phyloP scores from a whole-genome alignment of 1,284 basidiomycete species.

The Meira nashicola region DNA sequence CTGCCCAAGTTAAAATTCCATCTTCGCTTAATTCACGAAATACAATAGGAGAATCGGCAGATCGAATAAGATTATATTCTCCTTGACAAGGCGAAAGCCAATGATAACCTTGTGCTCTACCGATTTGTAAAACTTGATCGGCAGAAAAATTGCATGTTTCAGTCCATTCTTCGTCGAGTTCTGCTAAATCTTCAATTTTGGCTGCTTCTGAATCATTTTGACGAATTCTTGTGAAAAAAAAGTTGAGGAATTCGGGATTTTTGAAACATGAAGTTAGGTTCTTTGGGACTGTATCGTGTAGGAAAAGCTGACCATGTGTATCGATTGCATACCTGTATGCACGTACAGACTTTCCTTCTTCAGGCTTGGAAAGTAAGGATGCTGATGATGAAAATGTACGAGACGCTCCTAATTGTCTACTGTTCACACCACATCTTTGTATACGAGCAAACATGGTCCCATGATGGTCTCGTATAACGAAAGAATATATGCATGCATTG shows the following conservation, averaged over 20 bases:
- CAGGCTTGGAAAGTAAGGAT: neutral
- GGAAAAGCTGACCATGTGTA: constrained; percentile 18
- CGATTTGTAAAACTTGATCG: neutral
- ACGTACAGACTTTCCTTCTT: neutral
- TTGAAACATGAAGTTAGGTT: constrained; percentile 21
- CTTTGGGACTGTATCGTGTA: constrained; percentile 14
- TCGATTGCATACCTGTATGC: constrained; percentile 12
- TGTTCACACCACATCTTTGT: too few relatives aligned
- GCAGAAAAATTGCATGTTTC: neutral
- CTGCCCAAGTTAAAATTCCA: constrained; percentile 14
- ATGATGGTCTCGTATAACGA: too few relatives aligned
- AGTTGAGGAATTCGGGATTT: constrained; percentile 17
- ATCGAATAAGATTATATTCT: constrained; percentile 16
- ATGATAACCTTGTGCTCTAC: constrained; percentile 1
- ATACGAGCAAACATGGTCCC: too few relatives aligned
- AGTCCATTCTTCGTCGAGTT: constrained; percentile 4
- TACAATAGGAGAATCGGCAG: constrained; percentile 13
- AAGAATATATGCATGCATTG: too few relatives aligned
- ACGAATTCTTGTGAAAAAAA: constrained; percentile 15
- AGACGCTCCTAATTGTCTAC: neutral
- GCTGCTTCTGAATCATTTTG: constrained; percentile 6
- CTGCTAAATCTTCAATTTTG: neutral
- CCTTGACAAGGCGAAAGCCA: constrained; percentile 16
- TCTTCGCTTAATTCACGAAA: constrained; percentile 13
- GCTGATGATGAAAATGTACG: neutral